These are phyloP conservation scores for Xylaria cubensis DNA, from an alignment of 495 filamentous ascomycete species.

Conservation along the genomic window DNA sequence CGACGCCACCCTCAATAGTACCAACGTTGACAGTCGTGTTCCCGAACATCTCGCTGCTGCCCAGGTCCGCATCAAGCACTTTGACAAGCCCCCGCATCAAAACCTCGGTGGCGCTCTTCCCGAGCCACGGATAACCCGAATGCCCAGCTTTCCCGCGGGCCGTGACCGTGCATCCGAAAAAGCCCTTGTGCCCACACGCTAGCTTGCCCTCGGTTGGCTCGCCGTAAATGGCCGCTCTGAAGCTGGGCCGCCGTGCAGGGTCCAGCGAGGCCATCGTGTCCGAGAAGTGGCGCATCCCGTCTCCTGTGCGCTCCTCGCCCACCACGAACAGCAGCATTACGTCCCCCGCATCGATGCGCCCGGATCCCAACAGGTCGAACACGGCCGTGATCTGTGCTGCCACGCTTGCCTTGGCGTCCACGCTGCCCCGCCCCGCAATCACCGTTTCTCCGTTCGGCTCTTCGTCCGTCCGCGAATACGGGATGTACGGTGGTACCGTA, in stretches of 20 bases:
- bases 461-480: conserved; percentile 57
- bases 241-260: conserved; percentile 27
- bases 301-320: conserved; percentile 81
- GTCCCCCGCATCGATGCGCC: conserved; percentile 51
- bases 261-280: conserved; percentile 58
- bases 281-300: conserved; percentile 80
- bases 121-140: conserved; percentile 87
- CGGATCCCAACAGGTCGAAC: conserved; percentile 60
- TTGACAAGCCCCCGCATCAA: conserved; percentile 70
- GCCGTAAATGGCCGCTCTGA: conserved; percentile 78
- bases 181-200: conserved; percentile 89
- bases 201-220: conserved; percentile 90
- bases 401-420: conserved; percentile 90
- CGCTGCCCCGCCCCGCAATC: conserved; percentile 76
- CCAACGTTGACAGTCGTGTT: conserved; percentile 90
- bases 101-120: conserved; percentile 77
- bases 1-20: conserved; percentile 78
- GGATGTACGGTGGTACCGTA: conserved; percentile 75
- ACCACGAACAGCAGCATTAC: conserved; percentile 87
- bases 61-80: conserved; percentile 71
- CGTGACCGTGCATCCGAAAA: conserved; percentile 65
- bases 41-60: conserved; percentile 76
- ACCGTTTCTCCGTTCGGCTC: conserved; percentile 53
- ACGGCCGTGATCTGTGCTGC: conserved; percentile 78
- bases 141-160: conserved; percentile 82